phyloP scores from a whole-genome alignment of 257 asterid genomes.

The Pogostemon cablin region DNA sequence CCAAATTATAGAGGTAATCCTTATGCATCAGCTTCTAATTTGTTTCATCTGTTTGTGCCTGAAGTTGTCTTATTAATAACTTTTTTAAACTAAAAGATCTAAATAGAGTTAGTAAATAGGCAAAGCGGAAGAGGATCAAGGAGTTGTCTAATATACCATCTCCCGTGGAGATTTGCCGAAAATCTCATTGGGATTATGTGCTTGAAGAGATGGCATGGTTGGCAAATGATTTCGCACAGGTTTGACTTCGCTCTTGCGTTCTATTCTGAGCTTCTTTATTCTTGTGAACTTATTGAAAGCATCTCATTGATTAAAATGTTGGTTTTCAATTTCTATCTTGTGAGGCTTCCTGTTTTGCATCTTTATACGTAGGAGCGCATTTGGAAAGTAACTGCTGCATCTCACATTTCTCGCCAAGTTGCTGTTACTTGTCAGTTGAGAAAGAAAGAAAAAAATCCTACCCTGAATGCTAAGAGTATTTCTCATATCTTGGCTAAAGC shows the following conservation, averaged over 20 bases:
- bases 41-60: slow-evolving; percentile 23
- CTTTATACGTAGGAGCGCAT: slow-evolving; percentile 71
- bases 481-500: slow-evolving; percentile 76
- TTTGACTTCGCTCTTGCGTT: slow-evolving; percentile 34
- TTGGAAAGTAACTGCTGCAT: slow-evolving; percentile 82
- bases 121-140: slow-evolving; percentile 74
- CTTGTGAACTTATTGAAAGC: slow-evolving; percentile 3
- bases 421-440: slow-evolving; percentile 59
- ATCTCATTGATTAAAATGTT: not conserved
- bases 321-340: slow-evolving; percentile 17
- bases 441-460: slow-evolving; percentile 44
- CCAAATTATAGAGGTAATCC: slow-evolving; percentile 73
- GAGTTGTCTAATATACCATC: slow-evolving; percentile 61
- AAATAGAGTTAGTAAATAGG: slow-evolving; percentile 57
- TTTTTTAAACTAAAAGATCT: slow-evolving; percentile 40
- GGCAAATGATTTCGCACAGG: slow-evolving; percentile 99
- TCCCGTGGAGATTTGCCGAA: slow-evolving; percentile 49
- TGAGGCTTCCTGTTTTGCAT: slow-evolving; percentile 33
- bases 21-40: slow-evolving; percentile 24
- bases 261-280: slow-evolving; percentile 20
- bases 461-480: slow-evolving; percentile 59
- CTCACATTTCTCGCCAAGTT: slow-evolving; percentile 58
- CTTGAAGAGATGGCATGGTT: slow-evolving; percentile 97
- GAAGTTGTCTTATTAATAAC: slow-evolving; percentile 26
- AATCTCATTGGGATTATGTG: slow-evolving; percentile 91